Evolutionary conservation across 257 asterid genomes (phyloP).

Genomic region (Misopates orontium): DNA sequence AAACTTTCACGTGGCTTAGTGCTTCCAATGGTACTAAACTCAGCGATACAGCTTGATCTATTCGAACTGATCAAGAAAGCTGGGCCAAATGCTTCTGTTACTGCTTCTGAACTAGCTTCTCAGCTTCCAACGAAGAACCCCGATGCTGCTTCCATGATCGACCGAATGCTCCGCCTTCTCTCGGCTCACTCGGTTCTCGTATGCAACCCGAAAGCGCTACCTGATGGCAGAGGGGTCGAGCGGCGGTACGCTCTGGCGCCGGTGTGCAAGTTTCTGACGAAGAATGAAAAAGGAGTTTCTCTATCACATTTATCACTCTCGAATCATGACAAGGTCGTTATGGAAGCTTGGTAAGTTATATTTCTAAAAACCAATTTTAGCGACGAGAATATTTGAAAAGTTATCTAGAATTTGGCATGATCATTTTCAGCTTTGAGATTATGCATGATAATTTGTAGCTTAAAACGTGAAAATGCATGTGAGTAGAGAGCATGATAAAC

Average conservation of each 20-base stretch:
- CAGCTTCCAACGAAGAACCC: slow-evolving; percentile 44
- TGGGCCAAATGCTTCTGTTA: slow-evolving; percentile 43
- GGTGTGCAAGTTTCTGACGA: slow-evolving; percentile 51
- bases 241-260: slow-evolving; percentile 54
- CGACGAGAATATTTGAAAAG: no score
- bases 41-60: slow-evolving; percentile 60
- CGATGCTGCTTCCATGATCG: slow-evolving; percentile 47
- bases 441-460: no score
- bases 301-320: slow-evolving; percentile 42
- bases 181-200: slow-evolving; percentile 39
- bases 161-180: slow-evolving; percentile 59
- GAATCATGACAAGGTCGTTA: slow-evolving; percentile 52
- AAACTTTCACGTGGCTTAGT: slow-evolving; percentile 21
- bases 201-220: slow-evolving; percentile 30
- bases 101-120: slow-evolving; percentile 50
- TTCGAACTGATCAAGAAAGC: slow-evolving; percentile 48
- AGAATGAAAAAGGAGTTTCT: slow-evolving; percentile 53
- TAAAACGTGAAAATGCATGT: no score
- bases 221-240: slow-evolving; percentile 30
- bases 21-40: slow-evolving; percentile 40
- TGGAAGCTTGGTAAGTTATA: slow-evolving; percentile 52
- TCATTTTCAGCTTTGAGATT: no score
- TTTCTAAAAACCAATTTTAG: no score
- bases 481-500: no score
- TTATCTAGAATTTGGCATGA: no score